phyloP scores from a whole-genome alignment of 345 rosid genomes.

The Crucihimalaya himalaica region DNA sequence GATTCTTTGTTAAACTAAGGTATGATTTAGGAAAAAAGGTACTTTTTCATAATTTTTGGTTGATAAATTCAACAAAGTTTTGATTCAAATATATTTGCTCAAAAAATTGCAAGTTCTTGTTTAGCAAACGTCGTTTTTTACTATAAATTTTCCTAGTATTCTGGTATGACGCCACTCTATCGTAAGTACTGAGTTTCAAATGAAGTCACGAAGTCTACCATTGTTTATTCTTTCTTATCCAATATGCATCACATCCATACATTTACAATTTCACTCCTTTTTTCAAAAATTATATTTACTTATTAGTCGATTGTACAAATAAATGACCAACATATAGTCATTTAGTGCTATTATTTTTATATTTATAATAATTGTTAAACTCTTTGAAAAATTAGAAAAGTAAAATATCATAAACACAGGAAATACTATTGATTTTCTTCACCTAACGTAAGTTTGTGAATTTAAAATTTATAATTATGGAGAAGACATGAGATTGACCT shows the following conservation, averaged over 20 bases:
- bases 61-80: too few relatives aligned
- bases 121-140: not conserved
- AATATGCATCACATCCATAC: not conserved
- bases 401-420: not conserved
- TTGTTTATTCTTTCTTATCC: not conserved
- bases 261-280: not conserved
- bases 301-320: not conserved
- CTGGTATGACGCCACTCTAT: not conserved
- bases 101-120: not conserved
- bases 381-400: not conserved
- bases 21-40: too few relatives aligned
- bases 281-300: too few relatives aligned
- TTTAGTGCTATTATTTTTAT: not conserved
- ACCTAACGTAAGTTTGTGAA: not conserved
- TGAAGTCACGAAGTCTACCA: not conserved
- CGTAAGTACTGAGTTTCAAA: not conserved
- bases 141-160: not conserved
- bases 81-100: too few relatives aligned
- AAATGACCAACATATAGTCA: not conserved
- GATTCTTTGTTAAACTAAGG: too few relatives aligned
- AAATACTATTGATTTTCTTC: not conserved
- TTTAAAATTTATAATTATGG: not conserved
- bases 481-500: slow-evolving; percentile 37
- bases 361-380: not conserved
- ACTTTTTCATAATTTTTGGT: too few relatives aligned